Base-by-base conservation (phyloP, 257 asterid species). In the Linderniella brevidens region DNA sequence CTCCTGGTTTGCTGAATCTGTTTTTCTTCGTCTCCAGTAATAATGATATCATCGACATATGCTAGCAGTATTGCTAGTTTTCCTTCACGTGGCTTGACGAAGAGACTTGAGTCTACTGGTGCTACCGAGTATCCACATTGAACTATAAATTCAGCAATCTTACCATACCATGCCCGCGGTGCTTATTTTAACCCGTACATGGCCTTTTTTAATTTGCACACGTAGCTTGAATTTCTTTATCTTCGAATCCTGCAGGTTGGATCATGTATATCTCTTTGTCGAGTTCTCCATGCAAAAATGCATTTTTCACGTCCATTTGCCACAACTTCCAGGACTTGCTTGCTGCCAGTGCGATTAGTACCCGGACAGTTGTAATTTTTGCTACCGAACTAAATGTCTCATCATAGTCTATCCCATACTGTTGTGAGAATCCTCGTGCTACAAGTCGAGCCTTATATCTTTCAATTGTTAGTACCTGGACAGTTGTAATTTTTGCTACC, bases 291-390 rank as follows among this genome's bases (percentile, higher is more conserved):
- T 64, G 57, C 3, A 64, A 8, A 8, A 63, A 63, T 1, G 56
- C 68, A 50, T 51, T 63, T 13, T 51, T 56, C 35, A 58, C 14
- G 11, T 58, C 47, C 49, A 53, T 52, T 5, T 52, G 11, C 45
- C 65, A 60, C 5, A 49, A 19, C 4, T 17, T 54, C 42, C 40
- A 35, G 11, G 4, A 9, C 17, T 54, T 52, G 8, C 15, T 59
- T 0, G 59, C 54, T 59, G 48, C 54, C 11, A 59, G 59, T n/a
- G 48, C 54, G 0, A 59, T 41, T 35, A 45, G 17, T 8, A 52
- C 58, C 13, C 41, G 38, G 11, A n/a, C n/a, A n/a, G n/a, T n/a
- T n/a, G n/a, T n/a, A n/a, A n/a, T n/a, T n/a, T n/a, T n/a, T n/a
- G n/a, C n/a, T n/a, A n/a, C n/a, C n/a, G n/a, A n/a, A n/a, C n/a